A percentile compares a stretch with the other conserved stretches of the same genome.
Evolutionary conservation across 306 rosid species (phyloP).

Genomic region (Chamaecrista fasciculata): DNA sequence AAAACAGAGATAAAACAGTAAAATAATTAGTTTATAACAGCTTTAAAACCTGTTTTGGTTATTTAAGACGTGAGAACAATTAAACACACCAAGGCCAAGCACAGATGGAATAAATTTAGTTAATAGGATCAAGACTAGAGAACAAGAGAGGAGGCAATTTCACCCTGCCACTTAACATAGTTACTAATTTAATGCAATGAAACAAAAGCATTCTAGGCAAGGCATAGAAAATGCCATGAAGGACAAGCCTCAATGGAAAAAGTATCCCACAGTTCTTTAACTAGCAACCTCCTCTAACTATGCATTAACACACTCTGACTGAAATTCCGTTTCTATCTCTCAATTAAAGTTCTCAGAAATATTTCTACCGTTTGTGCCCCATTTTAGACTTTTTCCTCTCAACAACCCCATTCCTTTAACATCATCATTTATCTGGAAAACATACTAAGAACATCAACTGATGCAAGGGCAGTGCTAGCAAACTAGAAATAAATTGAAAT

Average conservation of each 20-base stretch:
- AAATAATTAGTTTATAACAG: slow-evolving; percentile 5
- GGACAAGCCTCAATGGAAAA: slow-evolving; percentile 16
- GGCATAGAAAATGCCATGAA: slow-evolving; percentile 13
- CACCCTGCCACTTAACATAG: slow-evolving; percentile 13
- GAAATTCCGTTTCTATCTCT: neutral
- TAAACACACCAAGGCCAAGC: slow-evolving; percentile 6
- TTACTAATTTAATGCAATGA: neutral
- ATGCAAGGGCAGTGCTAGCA: neutral
- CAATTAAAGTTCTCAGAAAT: neutral
- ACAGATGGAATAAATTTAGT: neutral
- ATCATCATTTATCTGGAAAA: neutral
- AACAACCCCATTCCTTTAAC: slow-evolving; percentile 8
- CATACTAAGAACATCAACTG: slow-evolving; percentile 4
- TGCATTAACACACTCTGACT: neutral
- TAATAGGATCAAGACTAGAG: neutral
- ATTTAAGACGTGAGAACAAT: slow-evolving; percentile 1
- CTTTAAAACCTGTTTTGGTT: neutral
- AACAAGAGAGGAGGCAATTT: slow-evolving; percentile 8
- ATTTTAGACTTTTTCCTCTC: slow-evolving; percentile 9
- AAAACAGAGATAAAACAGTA: slow-evolving; percentile 26
- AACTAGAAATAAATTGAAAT: slow-evolving; percentile 1
- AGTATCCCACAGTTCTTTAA: slow-evolving; percentile 14
- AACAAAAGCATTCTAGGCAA: slow-evolving; percentile 12
- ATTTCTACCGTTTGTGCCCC: neutral
- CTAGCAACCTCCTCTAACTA: slow-evolving; percentile 22